Conservation (phyloP, 2,329 filamentous ascomycete species). For the Plectosphaerella sp. region DNA sequence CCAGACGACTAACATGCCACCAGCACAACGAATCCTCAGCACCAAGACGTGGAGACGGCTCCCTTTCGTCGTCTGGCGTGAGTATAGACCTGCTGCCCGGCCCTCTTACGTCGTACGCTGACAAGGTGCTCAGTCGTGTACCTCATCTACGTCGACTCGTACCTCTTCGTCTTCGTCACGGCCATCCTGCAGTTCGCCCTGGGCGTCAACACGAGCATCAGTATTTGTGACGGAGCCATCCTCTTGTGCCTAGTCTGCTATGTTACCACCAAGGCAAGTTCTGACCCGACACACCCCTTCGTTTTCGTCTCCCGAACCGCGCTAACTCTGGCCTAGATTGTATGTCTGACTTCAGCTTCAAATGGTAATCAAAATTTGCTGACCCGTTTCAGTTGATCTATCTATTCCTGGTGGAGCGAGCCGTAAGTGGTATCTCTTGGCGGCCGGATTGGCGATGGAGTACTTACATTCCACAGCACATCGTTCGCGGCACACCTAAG, state of each 20-base stretch:
- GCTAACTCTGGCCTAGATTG: constrained; percentile 20
- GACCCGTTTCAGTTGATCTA: constrained; percentile 46
- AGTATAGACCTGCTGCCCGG: constrained; percentile 12
- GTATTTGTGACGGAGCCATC: constrained; percentile 53
- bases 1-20: constrained; percentile 7
- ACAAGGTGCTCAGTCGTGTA: constrained; percentile 45
- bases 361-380: neutral
- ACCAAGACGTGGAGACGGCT: constrained; percentile 34
- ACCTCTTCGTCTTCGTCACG: constrained; percentile 53
- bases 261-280: constrained; percentile 54
- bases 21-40: constrained; percentile 30
- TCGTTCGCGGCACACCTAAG: constrained; percentile 50
- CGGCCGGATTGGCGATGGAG: neutral
- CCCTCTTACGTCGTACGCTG: neutral
- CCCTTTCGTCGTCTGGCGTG: constrained; percentile 39
- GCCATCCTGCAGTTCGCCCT: constrained; percentile 53
- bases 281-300: neutral
- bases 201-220: constrained; percentile 45
- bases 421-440: constrained; percentile 31
- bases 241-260: constrained; percentile 58
- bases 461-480: constrained; percentile 34
- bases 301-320: neutral
- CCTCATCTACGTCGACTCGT: constrained; percentile 56
- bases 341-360: constrained; percentile 11
- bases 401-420: constrained; percentile 60